phyloP scores from a whole-genome alignment of 208 protist genomes.

The Crithidia thermophila region DNA sequence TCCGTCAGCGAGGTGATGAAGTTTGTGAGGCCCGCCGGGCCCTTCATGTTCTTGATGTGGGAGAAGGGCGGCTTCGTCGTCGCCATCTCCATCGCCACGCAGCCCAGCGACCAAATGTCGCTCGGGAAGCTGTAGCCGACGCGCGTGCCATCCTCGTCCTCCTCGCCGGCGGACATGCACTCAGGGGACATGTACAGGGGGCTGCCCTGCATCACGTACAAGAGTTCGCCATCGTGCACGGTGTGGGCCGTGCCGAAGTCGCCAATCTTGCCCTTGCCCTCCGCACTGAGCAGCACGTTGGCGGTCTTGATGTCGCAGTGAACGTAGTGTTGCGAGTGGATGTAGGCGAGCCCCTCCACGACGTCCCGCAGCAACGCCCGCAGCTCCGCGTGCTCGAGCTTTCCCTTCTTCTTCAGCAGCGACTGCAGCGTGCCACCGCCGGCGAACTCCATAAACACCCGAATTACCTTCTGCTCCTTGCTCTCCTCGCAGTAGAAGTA shows the following conservation, averaged over 20 bases:
- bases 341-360: constrained; percentile 88
- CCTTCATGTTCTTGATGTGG: constrained; percentile 73
- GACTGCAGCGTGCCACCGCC: constrained; percentile 78
- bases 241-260: constrained; percentile 91
- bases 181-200: constrained; percentile 91
- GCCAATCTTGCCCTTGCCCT: constrained; percentile 88
- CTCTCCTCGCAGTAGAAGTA: constrained; percentile 93
- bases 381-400: constrained; percentile 67
- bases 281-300: constrained; percentile 86
- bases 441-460: constrained; percentile 94
- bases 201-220: constrained; percentile 89
- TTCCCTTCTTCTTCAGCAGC: constrained; percentile 55
- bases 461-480: constrained; percentile 58
- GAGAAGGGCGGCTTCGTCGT: constrained; percentile 87
- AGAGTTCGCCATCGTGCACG: constrained; percentile 57
- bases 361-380: constrained; percentile 74
- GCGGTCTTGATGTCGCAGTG: constrained; percentile 94
- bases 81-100: constrained; percentile 87
- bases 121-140: constrained; percentile 84
- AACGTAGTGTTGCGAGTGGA: constrained; percentile 91
- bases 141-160: constrained; percentile 61
- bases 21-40: constrained; percentile 69
- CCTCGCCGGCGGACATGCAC: constrained; percentile 82
- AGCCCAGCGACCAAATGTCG: constrained; percentile 92
- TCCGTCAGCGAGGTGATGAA: constrained; percentile 86